Conservation (phyloP, 2,329 filamentous ascomycete genomes). For the Fusarium miscanthi region DNA sequence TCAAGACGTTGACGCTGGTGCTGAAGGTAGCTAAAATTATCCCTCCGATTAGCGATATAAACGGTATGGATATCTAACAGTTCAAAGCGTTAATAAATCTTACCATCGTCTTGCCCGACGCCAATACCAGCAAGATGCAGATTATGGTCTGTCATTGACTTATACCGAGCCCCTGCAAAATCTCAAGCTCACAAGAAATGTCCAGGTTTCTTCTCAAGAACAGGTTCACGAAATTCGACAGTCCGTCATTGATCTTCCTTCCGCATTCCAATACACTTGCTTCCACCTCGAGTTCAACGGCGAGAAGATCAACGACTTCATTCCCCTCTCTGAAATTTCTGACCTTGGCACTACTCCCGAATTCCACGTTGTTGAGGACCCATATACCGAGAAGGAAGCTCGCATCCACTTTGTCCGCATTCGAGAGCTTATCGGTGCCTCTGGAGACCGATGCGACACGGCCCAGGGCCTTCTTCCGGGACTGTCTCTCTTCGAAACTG, state of each 20-base stretch:
- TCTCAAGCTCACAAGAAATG: conserved; percentile 27
- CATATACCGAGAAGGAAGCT: conserved; percentile 98
- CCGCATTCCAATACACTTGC: conserved; percentile 96
- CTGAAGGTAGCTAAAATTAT: conserved; percentile 48
- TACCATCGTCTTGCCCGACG: conserved; percentile 83
- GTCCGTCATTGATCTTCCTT: conserved; percentile 91
- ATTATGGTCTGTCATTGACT: conserved; percentile 75
- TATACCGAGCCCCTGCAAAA: conserved; percentile 7
- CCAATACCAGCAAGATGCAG: conserved; percentile 77
- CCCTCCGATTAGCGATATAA: conserved; percentile 5
- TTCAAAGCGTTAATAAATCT: conserved; percentile 66
- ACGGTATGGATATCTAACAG: conserved; percentile 27
- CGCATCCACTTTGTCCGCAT: conserved; percentile 93
- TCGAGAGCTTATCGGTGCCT: conserved; percentile 91
- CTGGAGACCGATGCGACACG: conserved; percentile 87
- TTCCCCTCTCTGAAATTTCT: conserved; percentile 89
- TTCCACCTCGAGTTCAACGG: conserved; percentile 96
- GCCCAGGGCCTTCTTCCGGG: conserved; percentile 89
- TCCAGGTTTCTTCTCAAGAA: conserved; percentile 88
- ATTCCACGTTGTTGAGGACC: conserved; percentile 86
- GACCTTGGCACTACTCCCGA: conserved; percentile 82
- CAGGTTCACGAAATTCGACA: conserved; percentile 98
- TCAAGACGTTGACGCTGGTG: conserved; percentile 46
- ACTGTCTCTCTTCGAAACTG: conserved; percentile 84
- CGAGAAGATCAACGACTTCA: conserved; percentile 92